Base-by-base conservation (phyloP, 768 basidiomycete genomes). In the Tricholoma bakamatsutake region DNA sequence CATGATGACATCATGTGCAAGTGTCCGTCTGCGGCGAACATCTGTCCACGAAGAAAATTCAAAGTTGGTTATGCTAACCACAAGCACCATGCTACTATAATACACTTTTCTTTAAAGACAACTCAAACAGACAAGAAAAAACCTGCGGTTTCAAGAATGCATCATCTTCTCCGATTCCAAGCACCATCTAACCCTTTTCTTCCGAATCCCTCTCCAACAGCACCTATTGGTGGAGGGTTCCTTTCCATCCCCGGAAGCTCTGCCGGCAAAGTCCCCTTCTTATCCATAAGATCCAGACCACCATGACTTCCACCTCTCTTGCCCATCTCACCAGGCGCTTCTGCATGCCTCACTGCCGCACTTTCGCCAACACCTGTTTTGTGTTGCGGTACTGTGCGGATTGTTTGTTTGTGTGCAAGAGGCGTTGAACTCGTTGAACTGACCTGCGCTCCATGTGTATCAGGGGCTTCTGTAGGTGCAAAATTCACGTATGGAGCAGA, bases 81-180 rank as follows among this genome's bases (percentile, higher is more conserved):
- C 5, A 27, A 18, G 12, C 28, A 28, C 13, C 43, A 28, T 28
- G 27, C 24, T 5, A 53, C 10, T 53, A 43, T 43, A 6, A 28
- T 43, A 43, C 15, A 53, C 52, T n/a, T 24, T 53, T 40, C 18
- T 51, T 6, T 27, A 1, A 42, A 42, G 40, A 42, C 7, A 42
- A 40, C 33, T 10, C 7, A 51, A 50, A 21, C 40, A 43, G 40
- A 33, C 47, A 53, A 34, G 52, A 52, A 40, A 43, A 46, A 31
- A 30, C 24, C 31, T 52, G 35, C 6, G 13, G 48, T 53, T 33
- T 52, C 30, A 40, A 53, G 54, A 51, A 43, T 27, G 31, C 35
- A 35, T 69, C 61, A 79, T 66, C 77, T 81, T 61, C 79, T 73
- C 59, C 66, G 64, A 69, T 79, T 77, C 80, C 77, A 79, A 52